Percentiles rank a stretch among this genome's conserved stretches.
Conservation (phyloP, 2,329 filamentous ascomycete species). For the Hypomyces perniciosus region DNA sequence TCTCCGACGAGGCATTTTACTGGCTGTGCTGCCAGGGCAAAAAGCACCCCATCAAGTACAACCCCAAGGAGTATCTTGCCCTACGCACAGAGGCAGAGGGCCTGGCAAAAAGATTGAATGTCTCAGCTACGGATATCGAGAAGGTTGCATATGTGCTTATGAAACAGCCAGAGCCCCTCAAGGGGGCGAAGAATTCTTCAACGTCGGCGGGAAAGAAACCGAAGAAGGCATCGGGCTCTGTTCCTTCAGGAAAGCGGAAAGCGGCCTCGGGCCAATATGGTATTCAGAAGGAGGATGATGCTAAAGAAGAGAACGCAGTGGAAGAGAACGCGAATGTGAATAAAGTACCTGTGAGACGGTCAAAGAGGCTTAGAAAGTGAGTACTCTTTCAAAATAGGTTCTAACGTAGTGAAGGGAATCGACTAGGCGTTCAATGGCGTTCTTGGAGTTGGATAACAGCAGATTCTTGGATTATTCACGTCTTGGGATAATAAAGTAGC, state of each 20-base stretch:
- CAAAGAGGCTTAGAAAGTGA: slow-evolving; percentile 13
- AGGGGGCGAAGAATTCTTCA: neutral
- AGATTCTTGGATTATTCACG: neutral
- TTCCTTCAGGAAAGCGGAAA: slow-evolving; percentile 18
- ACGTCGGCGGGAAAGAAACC: neutral
- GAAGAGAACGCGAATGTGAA: neutral
- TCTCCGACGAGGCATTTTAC: slow-evolving; percentile 72
- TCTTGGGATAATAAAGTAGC: neutral
- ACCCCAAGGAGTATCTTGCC: slow-evolving; percentile 58
- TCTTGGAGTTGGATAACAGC: neutral
- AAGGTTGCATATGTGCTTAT: slow-evolving; percentile 66
- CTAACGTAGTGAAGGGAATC: neutral
- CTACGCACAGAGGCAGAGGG: slow-evolving; percentile 40
- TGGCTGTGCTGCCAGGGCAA: slow-evolving; percentile 58
- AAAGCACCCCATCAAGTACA: slow-evolving; percentile 59
- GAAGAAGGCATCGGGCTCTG: neutral
- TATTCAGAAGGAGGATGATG: neutral
- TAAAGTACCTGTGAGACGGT: slow-evolving; percentile 8
- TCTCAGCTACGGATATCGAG: slow-evolving; percentile 58
- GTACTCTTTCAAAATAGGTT: neutral
- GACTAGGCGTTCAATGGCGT: neutral
- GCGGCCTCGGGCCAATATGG: slow-evolving; percentile 14
- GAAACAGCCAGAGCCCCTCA: slow-evolving; percentile 26
- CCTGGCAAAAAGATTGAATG: slow-evolving; percentile 44
- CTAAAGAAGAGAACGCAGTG: slow-evolving; percentile 8